Percentiles rank a stretch among this genome's conserved stretches.
phyloP scores from a whole-genome alignment of 2,329 filamentous ascomycete species.

The Exophiala xenobiotica region DNA sequence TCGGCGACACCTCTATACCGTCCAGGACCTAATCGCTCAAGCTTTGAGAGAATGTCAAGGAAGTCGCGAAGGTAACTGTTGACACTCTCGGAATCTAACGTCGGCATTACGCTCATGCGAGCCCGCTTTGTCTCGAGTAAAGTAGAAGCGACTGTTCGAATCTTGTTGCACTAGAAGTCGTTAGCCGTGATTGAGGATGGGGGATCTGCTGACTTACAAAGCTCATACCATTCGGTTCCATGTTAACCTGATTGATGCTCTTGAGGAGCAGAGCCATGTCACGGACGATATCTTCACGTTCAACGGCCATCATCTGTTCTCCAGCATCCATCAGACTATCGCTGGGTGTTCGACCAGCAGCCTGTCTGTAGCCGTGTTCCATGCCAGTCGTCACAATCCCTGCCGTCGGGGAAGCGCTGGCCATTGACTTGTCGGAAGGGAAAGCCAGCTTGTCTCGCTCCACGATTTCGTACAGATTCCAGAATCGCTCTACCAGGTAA shows the following conservation, averaged over 20 bases:
- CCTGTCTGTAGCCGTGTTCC: slow-evolving; percentile 24
- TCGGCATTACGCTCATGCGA: slow-evolving; percentile 49
- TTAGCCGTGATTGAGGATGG: slow-evolving; percentile 8
- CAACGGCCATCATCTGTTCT: slow-evolving; percentile 61
- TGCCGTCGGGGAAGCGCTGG: slow-evolving; percentile 26
- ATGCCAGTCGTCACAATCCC: slow-evolving; percentile 25
- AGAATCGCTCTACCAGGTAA: slow-evolving; percentile 83
- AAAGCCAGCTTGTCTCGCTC: slow-evolving; percentile 37
- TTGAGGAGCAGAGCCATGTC: slow-evolving; percentile 72
- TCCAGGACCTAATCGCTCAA: slow-evolving; percentile 59
- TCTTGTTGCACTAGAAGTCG: slow-evolving; percentile 67
- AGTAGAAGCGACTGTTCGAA: slow-evolving; percentile 79
- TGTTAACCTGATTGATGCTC: slow-evolving; percentile 78
- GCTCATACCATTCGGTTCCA: slow-evolving; percentile 69
- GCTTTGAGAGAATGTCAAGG: slow-evolving; percentile 69
- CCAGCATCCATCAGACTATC: slow-evolving; percentile 33
- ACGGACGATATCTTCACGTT: slow-evolving; percentile 78
- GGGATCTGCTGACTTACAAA: slow-evolving; percentile 51
- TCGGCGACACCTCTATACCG: slow-evolving; percentile 22
- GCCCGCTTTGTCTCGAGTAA: slow-evolving; percentile 64
- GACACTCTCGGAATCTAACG: slow-evolving; percentile 54
- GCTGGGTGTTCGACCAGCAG: slow-evolving; percentile 22
- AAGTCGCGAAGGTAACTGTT: slow-evolving; percentile 70
- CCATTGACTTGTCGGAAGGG: slow-evolving; percentile 20
- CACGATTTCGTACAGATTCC: slow-evolving; percentile 69